Base-by-base conservation (phyloP, 768 basidiomycete species). In the Boletus edulis region DNA sequence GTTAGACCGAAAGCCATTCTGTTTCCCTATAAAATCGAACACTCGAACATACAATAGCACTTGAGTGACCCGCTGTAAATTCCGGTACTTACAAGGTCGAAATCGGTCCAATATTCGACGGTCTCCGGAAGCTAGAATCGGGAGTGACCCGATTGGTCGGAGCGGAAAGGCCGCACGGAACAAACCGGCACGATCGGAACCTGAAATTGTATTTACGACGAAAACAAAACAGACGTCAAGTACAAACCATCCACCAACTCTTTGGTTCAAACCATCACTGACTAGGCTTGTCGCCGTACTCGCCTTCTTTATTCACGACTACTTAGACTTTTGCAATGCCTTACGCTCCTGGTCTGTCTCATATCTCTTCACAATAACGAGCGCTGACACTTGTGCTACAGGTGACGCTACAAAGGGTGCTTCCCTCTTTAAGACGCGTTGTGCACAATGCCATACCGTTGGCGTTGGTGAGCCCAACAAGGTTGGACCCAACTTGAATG, bases 401-500 rank as follows among this genome's bases (percentile, higher is more conserved):
- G 95, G 95, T 85, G 91, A 97, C 78, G 73, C 88, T 67, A 66
- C 66, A 53, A 97, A 95, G 82, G 95, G 95, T 75, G 94, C 95
- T 70, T 77, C 79, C 69, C 88, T 97, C 73, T 98, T 98, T 88
- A 96, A 94, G 81, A 94, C 94, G 57, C 89, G 94, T 54, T 94
- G 91, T 67, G 87, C 89, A 40, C 93, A 97, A 71, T 98, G 95
- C 77, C 95, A 98, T 74, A 97, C 92, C 59, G 73, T 90, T 59
- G 90, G 76, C 52, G 78, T 81, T 63, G 85, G 87, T 52, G 91
- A 85, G 65, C 79, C 84, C 40, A 80, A 94, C 78, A 91, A 91
- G 73, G 94, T 98, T 56, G 96, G 96, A 53, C 96, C 96, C 44
- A 96, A 96, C 81, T 82, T 98, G 27, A 85, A 94, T 71, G 95